phyloP scores from a whole-genome alignment of 805 yeast genomes.

The Yarrowia yakushimensis region DNA sequence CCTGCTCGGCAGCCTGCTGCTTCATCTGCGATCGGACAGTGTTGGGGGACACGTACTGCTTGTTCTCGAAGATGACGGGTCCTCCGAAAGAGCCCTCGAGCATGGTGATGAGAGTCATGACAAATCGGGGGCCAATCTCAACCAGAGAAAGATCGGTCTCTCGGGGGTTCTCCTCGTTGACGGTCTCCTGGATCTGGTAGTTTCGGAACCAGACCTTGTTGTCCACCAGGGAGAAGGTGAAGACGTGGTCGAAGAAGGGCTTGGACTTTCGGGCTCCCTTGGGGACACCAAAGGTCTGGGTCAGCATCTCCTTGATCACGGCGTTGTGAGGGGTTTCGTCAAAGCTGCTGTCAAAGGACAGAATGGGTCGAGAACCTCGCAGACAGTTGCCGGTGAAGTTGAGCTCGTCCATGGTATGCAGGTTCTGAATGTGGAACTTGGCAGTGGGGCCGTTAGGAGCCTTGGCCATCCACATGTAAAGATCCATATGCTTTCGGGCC shows the following conservation, averaged over 20 bases:
- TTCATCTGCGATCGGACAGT: constrained; percentile 84
- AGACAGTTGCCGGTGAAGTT: constrained; percentile 96
- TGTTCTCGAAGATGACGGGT: constrained; percentile 94
- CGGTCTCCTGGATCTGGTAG: constrained; percentile 77
- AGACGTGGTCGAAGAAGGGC: constrained; percentile 93
- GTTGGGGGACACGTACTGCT: constrained; percentile 95
- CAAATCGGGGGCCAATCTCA: constrained; percentile 96
- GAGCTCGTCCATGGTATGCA: constrained; percentile 93
- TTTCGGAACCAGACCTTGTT: constrained; percentile 94
- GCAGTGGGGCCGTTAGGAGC: constrained; percentile 98
- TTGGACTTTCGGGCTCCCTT: constrained; percentile 87
- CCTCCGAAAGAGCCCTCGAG: constrained; percentile 98
- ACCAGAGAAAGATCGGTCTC: constrained; percentile 69
- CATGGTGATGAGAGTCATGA: constrained; percentile 83
- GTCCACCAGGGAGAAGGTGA: constrained; percentile 89
- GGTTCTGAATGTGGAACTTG: constrained; percentile 88
- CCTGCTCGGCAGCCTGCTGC: constrained; percentile 75
- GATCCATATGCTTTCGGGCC: constrained; percentile 92
- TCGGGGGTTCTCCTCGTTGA: constrained; percentile 45
- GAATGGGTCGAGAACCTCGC: constrained; percentile 89
- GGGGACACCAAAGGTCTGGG: constrained; percentile 90
- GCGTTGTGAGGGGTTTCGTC: constrained; percentile 63
- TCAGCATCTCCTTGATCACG: constrained; percentile 77
- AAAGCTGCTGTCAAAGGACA: constrained; percentile 82
- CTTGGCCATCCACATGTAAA: constrained; percentile 90